phyloP scores from a whole-genome alignment of 2,329 filamentous ascomycete genomes.

The Beauveria scarabaeidicola region DNA sequence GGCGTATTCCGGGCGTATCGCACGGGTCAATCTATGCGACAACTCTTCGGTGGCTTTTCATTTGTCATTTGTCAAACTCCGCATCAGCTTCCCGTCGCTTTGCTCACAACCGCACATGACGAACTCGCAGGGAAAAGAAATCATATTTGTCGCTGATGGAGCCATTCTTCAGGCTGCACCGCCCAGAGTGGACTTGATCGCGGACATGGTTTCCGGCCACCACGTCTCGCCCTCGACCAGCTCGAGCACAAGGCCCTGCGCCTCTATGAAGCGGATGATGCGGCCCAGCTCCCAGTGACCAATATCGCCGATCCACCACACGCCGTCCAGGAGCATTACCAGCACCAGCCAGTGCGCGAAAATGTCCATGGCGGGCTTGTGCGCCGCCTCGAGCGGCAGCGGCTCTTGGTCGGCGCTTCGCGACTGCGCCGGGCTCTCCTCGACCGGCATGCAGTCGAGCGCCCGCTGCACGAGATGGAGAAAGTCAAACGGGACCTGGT shows the following conservation, averaged over 20 bases:
- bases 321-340: conserved; percentile 28
- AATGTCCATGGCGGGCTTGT: conserved; percentile 26
- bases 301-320: conserved; percentile 32
- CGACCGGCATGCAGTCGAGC: conserved; percentile 16
- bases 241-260: conserved; percentile 11
- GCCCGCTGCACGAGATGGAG: conserved; percentile 27
- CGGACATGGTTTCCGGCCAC: conserved; percentile 30
- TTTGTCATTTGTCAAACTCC: neutral
- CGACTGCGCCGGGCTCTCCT: neutral
- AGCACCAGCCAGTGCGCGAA: conserved; percentile 32
- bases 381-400: conserved; percentile 5
- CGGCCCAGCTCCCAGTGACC: conserved; percentile 26
- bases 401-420: neutral
- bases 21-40: neutral
- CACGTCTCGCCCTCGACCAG: conserved; percentile 16
- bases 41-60: neutral
- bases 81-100: neutral
- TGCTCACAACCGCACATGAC: neutral
- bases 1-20: conserved; percentile 1
- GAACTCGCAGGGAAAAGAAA: no score
- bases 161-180: neutral
- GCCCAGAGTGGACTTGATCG: conserved; percentile 7
- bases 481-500: conserved; percentile 26
- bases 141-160: neutral
- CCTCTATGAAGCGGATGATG: conserved; percentile 16